Evolutionary conservation across 208 protist genomes (phyloP).

Genomic region (Trichomonas vaginalis): DNA sequence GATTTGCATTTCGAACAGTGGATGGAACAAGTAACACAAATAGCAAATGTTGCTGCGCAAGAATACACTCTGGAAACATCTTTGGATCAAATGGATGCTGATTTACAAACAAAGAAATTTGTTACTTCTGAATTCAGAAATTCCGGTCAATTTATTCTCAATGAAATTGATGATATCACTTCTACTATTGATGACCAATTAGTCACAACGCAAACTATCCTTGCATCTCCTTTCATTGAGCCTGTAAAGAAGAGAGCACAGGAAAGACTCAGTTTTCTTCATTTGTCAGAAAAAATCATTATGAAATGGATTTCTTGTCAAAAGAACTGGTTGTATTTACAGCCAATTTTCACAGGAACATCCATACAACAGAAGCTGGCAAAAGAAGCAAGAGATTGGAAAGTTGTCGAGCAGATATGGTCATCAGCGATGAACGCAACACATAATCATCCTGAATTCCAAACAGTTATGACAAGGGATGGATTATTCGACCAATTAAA

Average conservation of each 20-base stretch:
- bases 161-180: conserved; percentile 22
- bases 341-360: conserved; percentile 87
- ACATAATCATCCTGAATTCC: conserved; percentile 47
- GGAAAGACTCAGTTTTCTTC: conserved; percentile 35
- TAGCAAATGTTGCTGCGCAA: conserved; percentile 70
- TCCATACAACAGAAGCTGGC: conserved; percentile 85
- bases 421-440: conserved; percentile 35
- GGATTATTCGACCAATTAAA: conserved; percentile 62
- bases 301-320: conserved; percentile 54
- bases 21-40: conserved; percentile 60
- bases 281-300: conserved; percentile 34
- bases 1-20: conserved; percentile 56
- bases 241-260: conserved; percentile 35
- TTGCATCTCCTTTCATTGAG: conserved; percentile 52
- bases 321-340: conserved; percentile 85
- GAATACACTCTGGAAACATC: conserved; percentile 81
- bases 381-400: conserved; percentile 60
- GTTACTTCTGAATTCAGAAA: not conserved
- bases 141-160: conserved; percentile 38
- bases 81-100: conserved; percentile 65
- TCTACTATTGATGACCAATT: conserved; percentile 24
- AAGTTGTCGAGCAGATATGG: conserved; percentile 34
- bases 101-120: conserved; percentile 28
- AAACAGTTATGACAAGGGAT: conserved; percentile 65
- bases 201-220: conserved; percentile 23